Base-by-base conservation (phyloP, 345 rosid species). In the Rhodamnia rubescens region DNA sequence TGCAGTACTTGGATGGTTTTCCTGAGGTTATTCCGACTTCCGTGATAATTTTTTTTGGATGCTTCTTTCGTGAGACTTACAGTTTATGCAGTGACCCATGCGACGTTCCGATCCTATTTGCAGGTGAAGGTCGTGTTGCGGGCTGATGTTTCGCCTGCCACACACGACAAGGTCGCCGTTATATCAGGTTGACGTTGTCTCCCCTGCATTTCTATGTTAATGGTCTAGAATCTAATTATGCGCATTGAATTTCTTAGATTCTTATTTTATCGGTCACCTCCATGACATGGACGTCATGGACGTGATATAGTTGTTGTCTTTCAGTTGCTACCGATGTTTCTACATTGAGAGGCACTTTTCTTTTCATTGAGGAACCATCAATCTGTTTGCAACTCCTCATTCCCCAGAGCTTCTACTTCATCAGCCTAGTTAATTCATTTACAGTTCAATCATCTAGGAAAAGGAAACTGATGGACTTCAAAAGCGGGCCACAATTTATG, bases 51-150 rank as follows among this genome's bases (percentile, higher is more conserved):
- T 22, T 22, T 18, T 81, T 29, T 82, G 15, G 26, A 82, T 32
- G 78, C 24, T 69, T 69, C 47, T 32, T 8, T 32, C 12, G 21
- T 16, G 13, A 69, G 78, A 32, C 24, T 44, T 51, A 4, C 83
- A n/a, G 55, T 82, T 24, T 82, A 64, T 64, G 36, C 44, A 8
- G 75, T 53, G 42, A 51, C 42, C 29, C 42, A 52, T 14, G 36
- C 56, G 26, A 32, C 44, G 3, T 51, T 26, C 44, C 29, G 32
- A 44, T 24, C 55, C 49, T 69, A 53, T 87, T 82, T 85, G 27
- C 93, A 93, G 98, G 92, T 97, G 86, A 97, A 95, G 92, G 99
- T 97, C 75, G 99, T 97, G 4, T 82, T 97, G 82, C 95, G 99
- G 61, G 95, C 98, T 89, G 99, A 95, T 93, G 93, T 92, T 90